phyloP scores from a whole-genome alignment of 768 basidiomycete species.

The Mycena chlorophos region DNA sequence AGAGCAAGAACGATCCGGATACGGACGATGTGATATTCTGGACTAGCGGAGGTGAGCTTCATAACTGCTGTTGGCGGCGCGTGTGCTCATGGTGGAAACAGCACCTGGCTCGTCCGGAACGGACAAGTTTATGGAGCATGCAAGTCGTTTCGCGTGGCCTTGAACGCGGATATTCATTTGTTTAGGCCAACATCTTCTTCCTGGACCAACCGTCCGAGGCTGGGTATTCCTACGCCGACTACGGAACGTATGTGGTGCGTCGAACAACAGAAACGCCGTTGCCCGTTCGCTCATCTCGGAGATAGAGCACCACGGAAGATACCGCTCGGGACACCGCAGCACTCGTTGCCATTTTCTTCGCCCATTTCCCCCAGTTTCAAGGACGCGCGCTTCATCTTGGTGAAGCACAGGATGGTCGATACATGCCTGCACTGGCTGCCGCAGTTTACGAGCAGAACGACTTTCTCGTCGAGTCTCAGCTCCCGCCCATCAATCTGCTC shows the following conservation, averaged over 20 bases:
- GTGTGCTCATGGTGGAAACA: background rate
- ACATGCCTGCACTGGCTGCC: background rate
- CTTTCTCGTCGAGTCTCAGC: background rate
- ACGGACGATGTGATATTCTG: slow-evolving; percentile 40
- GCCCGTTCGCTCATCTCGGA: too few relatives aligned
- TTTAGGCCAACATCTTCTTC: background rate
- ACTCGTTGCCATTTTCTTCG: background rate
- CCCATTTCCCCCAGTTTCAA: background rate
- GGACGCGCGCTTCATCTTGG: background rate
- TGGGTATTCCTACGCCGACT: background rate
- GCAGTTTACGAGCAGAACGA: background rate
- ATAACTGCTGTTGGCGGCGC: too few relatives aligned
- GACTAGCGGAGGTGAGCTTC: slow-evolving; percentile 44
- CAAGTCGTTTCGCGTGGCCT: background rate
- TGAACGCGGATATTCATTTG: background rate
- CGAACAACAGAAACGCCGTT: too few relatives aligned
- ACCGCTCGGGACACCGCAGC: background rate
- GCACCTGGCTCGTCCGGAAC: background rate
- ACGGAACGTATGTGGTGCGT: background rate
- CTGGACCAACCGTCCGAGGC: background rate
- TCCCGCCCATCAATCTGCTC: too few relatives aligned
- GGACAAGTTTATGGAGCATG: background rate
- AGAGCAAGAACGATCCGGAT: slow-evolving; percentile 42
- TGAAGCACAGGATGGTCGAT: background rate
- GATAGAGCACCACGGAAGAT: background rate